phyloP scores from a whole-genome alignment of 2,329 filamentous ascomycete species.

The Beauveria pseudobassiana region DNA sequence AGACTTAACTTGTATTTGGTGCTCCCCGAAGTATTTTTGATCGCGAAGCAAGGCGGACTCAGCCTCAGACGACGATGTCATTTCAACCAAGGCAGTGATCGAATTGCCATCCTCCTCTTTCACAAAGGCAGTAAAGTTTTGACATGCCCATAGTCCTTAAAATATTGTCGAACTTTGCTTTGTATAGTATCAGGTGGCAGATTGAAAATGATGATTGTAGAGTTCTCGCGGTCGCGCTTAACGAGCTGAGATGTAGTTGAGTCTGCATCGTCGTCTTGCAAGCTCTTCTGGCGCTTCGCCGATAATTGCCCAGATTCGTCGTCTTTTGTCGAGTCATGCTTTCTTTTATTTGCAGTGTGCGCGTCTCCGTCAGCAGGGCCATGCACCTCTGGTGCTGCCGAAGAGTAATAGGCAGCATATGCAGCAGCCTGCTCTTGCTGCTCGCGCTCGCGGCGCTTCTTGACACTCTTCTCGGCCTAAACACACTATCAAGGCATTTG shows the following conservation, averaged over 20 bases:
- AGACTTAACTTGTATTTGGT: conserved; percentile 64
- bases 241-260: conserved; percentile 23
- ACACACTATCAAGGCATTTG: conserved; percentile 63
- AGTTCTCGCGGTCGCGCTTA: conserved; percentile 85
- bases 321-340: conserved; percentile 54
- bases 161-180: conserved; percentile 76
- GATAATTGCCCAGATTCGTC: conserved; percentile 34
- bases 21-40: conserved; percentile 68
- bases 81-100: conserved; percentile 74
- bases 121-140: conserved; percentile 63
- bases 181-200: conserved; percentile 64
- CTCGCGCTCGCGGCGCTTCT: conserved; percentile 58
- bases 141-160: conserved; percentile 81
- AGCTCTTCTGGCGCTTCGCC: conserved; percentile 60
- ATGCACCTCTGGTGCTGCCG: conserved; percentile 17
- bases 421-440: conserved; percentile 50
- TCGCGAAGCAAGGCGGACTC: conserved; percentile 73
- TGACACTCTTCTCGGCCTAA: conserved; percentile 60
- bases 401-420: conserved; percentile 34
- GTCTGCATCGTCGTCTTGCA: conserved; percentile 23
- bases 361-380: conserved; percentile 25
- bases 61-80: conserved; percentile 72
- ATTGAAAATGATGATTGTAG: conserved; percentile 73
- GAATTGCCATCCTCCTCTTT: conserved; percentile 56
- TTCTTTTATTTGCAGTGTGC: conserved; percentile 56